Conservation (phyloP, 768 basidiomycete species). For the Sporobolomyces pararoseus region DNA sequence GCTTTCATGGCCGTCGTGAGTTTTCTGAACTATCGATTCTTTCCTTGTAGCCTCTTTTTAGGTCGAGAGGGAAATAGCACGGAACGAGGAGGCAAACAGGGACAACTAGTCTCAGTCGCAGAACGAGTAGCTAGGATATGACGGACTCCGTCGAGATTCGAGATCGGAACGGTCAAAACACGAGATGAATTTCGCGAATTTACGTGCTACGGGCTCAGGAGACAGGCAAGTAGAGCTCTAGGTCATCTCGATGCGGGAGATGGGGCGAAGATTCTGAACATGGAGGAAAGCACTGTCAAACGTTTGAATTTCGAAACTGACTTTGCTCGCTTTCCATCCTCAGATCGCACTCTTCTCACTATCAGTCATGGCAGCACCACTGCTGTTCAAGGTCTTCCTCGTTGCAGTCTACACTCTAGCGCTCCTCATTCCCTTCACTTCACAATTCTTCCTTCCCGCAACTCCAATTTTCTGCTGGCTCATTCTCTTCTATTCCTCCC, state of each 20-base stretch:
- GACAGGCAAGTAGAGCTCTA: too few relatives aligned
- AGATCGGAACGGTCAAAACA: too few relatives aligned
- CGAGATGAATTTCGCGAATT: too few relatives aligned
- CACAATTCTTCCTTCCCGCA: slow-evolving; percentile 60
- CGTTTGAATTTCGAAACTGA: not conserved
- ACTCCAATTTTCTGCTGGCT: slow-evolving; percentile 82
- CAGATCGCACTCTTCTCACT: slow-evolving; percentile 43
- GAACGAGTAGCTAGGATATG: too few relatives aligned
- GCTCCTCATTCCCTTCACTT: slow-evolving; percentile 76
- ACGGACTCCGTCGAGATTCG: too few relatives aligned
- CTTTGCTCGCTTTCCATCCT: not conserved
- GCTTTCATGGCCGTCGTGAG: slow-evolving; percentile 2
- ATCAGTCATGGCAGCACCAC: slow-evolving; percentile 34
- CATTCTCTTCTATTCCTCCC: slow-evolving; percentile 76
- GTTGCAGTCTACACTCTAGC: slow-evolving; percentile 64
- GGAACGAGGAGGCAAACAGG: too few relatives aligned
- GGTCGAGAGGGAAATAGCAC: not conserved
- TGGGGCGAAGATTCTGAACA: too few relatives aligned
- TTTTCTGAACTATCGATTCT: not conserved
- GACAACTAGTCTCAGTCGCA: too few relatives aligned
- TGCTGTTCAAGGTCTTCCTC: slow-evolving; percentile 57
- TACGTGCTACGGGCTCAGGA: too few relatives aligned
- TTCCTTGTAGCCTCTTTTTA: not conserved
- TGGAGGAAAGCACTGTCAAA: too few relatives aligned
- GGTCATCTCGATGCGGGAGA: too few relatives aligned